Evolutionary conservation across 495 filamentous ascomycete genomes (phyloP).

Genomic region (Jackrogersella multiformis): DNA sequence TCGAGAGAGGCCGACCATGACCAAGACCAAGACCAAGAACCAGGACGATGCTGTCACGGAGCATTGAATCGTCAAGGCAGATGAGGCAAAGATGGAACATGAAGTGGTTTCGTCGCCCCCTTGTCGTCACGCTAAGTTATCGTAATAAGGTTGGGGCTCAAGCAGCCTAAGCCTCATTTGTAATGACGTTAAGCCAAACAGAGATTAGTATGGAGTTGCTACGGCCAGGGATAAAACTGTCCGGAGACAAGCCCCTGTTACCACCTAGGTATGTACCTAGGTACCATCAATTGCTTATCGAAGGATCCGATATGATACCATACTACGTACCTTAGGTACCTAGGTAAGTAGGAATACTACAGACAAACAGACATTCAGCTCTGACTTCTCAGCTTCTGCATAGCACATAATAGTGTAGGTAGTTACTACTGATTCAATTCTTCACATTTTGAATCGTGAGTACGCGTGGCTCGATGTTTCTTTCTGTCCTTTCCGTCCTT

Average conservation of each 20-base stretch:
- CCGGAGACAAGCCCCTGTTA: constrained; percentile 40
- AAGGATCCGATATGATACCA: constrained; percentile 17
- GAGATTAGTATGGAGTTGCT: constrained; percentile 26
- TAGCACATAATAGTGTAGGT: no score
- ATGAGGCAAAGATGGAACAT: constrained; percentile 52
- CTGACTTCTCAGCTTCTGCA: no score
- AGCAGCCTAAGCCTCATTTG: constrained; percentile 16
- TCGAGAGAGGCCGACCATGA: constrained; percentile 1
- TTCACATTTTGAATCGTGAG: constrained; percentile 4
- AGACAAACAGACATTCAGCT: background rate
- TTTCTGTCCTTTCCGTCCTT: no score
- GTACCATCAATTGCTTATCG: no score
- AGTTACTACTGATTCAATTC: constrained; percentile 7
- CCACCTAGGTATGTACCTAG: no score
- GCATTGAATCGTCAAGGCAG: constrained; percentile 43
- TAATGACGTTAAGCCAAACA: constrained; percentile 1
- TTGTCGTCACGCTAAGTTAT: constrained; percentile 39
- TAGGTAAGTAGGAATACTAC: no score
- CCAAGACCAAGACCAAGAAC: background rate
- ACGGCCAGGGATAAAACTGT: constrained; percentile 21
- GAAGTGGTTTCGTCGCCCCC: constrained; percentile 48
- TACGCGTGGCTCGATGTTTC: constrained; percentile 33
- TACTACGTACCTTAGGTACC: no score
- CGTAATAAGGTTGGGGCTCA: constrained; percentile 41
- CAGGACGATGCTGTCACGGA: constrained; percentile 25